phyloP scores from a whole-genome alignment of 305 asterid species.

The Solanum hybrid region DNA sequence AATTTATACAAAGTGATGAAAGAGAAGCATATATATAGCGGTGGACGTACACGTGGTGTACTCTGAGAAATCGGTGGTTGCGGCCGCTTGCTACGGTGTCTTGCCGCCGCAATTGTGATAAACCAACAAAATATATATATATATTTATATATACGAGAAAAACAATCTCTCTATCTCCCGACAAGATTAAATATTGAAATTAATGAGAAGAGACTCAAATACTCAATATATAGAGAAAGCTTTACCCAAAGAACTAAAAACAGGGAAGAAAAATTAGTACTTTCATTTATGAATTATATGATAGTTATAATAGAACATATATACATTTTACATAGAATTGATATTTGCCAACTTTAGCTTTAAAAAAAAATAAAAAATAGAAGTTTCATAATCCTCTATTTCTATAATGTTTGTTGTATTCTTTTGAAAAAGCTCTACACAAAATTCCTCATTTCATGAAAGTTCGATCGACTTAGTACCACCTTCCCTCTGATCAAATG shows the following conservation, averaged over 20 bases:
- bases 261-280: background rate
- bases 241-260: background rate
- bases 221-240: background rate
- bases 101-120: background rate
- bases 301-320: background rate
- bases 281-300: background rate
- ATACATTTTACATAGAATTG: background rate
- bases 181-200: background rate
- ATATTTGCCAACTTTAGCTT: background rate
- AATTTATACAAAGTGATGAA: background rate
- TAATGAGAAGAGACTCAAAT: background rate
- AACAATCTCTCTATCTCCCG: too few species aligned
- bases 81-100: background rate
- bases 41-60: background rate
- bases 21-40: background rate
- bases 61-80: background rate
- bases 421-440: background rate
- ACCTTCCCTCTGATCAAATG: background rate
- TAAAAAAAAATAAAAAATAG: background rate
- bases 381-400: background rate
- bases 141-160: too few species aligned
- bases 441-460: background rate
- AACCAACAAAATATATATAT: background rate
- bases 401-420: background rate
- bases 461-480: background rate